phyloP scores from a whole-genome alignment of 1,139 yeast genomes.

The Sugiyamaella japonica region DNA sequence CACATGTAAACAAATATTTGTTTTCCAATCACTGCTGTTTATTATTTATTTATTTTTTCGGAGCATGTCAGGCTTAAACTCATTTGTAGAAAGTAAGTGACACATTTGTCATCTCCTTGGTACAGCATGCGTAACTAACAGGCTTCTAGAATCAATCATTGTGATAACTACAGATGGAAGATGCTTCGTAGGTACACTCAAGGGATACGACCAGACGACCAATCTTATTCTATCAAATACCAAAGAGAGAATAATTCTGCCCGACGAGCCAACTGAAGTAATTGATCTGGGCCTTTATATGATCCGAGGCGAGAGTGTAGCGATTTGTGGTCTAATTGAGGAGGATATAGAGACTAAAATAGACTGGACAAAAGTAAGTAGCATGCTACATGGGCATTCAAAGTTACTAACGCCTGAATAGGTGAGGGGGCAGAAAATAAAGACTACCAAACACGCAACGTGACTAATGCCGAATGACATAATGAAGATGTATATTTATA shows the following conservation, averaged over 20 bases:
- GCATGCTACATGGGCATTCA: not conserved
- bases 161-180: slow-evolving; percentile 85
- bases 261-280: slow-evolving; percentile 51
- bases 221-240: slow-evolving; percentile 66
- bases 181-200: slow-evolving; percentile 56
- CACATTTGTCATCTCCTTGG: not conserved
- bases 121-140: not conserved
- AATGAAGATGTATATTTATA: slow-evolving; percentile 18
- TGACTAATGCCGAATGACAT: slow-evolving; percentile 14
- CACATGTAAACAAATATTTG: not conserved
- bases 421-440: slow-evolving; percentile 34
- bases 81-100: slow-evolving; percentile 40
- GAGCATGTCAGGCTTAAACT: slow-evolving; percentile 39
- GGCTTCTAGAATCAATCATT: slow-evolving; percentile 50
- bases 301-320: slow-evolving; percentile 81
- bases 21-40: not conserved
- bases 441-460: slow-evolving; percentile 35
- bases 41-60: slow-evolving; percentile 2
- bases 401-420: slow-evolving; percentile 10
- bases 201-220: slow-evolving; percentile 80
- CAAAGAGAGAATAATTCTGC: slow-evolving; percentile 50
- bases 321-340: slow-evolving; percentile 71
- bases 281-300: slow-evolving; percentile 64
- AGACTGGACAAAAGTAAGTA: slow-evolving; percentile 56
- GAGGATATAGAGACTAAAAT: slow-evolving; percentile 50